Conservation (phyloP, 2,329 filamentous ascomycete species). For the Monosporascus sp. region DNA sequence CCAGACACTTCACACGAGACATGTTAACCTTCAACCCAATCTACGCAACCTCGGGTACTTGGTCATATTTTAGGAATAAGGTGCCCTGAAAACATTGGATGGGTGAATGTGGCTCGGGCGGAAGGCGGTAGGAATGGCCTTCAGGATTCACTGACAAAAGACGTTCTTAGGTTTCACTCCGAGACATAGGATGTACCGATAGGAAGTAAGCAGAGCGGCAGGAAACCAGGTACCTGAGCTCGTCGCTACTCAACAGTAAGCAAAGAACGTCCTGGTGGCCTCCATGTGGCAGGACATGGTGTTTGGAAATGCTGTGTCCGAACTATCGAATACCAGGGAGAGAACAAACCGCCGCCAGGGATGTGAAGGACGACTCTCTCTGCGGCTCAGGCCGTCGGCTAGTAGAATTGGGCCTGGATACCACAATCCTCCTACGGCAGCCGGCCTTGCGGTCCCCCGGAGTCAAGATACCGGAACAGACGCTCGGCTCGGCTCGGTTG, state of each 20-base stretch:
- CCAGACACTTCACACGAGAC: constrained; percentile 3
- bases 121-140: no score
- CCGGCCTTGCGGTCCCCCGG: constrained; percentile 4
- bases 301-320: constrained; percentile 3
- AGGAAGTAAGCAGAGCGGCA: constrained; percentile 14
- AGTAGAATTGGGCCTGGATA: constrained; percentile 7
- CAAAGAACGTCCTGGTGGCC: constrained; percentile 8
- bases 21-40: no score
- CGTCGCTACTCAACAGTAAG: constrained; percentile 12
- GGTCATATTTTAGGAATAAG: no score
- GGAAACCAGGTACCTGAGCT: constrained; percentile 11
- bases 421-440: constrained; percentile 11
- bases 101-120: no score
- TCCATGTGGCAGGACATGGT: constrained; percentile 5
- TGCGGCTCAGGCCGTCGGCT: neutral
- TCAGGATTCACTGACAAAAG: neutral
- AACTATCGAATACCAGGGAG: constrained; percentile 7
- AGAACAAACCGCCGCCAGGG: constrained; percentile 16
- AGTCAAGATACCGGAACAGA: constrained; percentile 1
- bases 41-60: no score
- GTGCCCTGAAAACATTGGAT: no score
- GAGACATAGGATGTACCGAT: constrained; percentile 6
- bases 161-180: constrained; percentile 1
- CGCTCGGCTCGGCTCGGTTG: neutral
- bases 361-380: constrained; percentile 15